phyloP scores from a whole-genome alignment of 495 filamentous ascomycete species.

The Echria macrotheca region DNA sequence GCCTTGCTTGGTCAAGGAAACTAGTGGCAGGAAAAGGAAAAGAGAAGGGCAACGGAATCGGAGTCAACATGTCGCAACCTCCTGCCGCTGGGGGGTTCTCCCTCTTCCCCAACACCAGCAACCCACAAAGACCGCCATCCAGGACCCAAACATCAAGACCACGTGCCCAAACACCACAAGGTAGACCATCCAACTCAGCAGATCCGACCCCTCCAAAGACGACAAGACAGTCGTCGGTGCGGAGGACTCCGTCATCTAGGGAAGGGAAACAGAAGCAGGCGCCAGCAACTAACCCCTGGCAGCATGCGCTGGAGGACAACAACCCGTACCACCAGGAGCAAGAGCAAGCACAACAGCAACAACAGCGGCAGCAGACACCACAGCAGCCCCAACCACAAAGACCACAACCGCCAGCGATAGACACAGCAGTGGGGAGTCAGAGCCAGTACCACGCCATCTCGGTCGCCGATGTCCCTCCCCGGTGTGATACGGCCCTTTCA shows the following conservation, averaged over 20 bases:
- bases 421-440: slow-evolving; percentile 16
- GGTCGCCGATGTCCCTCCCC: slow-evolving; percentile 33
- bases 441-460: slow-evolving; percentile 22
- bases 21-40: slow-evolving; percentile 2
- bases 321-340: slow-evolving; percentile 9
- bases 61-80: slow-evolving; percentile 28
- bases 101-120: slow-evolving; percentile 44
- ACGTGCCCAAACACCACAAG: slow-evolving; percentile 34
- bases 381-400: slow-evolving; percentile 5
- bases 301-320: slow-evolving; percentile 25
- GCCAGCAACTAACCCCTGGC: slow-evolving; percentile 28
- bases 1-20: neutral
- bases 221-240: slow-evolving; percentile 31
- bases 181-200: slow-evolving; percentile 26
- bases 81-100: slow-evolving; percentile 42
- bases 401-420: slow-evolving; percentile 21
- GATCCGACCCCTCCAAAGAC: slow-evolving; percentile 28
- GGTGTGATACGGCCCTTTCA: slow-evolving; percentile 46
- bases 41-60: neutral
- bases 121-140: slow-evolving; percentile 24
- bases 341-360: slow-evolving; percentile 11
- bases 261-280: slow-evolving; percentile 29
- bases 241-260: slow-evolving; percentile 29
- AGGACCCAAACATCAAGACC: slow-evolving; percentile 35
- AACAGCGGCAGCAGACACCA: slow-evolving; percentile 10